Evolutionary conservation across 2,329 filamentous ascomycete genomes (phyloP), one percentile per base, ranked within the genome.

Genomic region (Trichoderma sp.): DNA sequence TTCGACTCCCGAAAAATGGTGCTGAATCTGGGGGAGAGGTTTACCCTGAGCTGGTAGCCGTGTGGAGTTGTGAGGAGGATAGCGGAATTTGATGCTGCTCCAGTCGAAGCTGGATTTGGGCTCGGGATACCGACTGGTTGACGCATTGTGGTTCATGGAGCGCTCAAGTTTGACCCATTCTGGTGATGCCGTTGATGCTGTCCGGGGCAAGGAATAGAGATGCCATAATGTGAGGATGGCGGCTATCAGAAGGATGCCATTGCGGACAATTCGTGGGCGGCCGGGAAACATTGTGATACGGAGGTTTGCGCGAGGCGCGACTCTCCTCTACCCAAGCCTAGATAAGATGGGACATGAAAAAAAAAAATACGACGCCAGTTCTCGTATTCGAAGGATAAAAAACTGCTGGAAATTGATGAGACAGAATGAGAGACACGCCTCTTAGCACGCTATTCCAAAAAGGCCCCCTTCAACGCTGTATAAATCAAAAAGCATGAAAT

Each of bases 81-180:
- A 75, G 26, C 73, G 73, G 39, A 79, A 76, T 9, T 72, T 61
- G 32, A 83, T 79, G 36, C 69, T 73, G 67, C 75, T 75, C 81
- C 82, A 83, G 76, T 84, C 76, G 74, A 83, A 83, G 77, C 78
- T 82, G 72, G 79, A 78, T 6, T 77, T 77, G 2, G 8, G 43
- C 21, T 62, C 39, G 71, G 36, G 61, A 57, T 68, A 39, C 28
- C 62, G 47, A 12, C 70, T 56, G 4, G 57, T 66, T 14, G 73
- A 62, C 24, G 65, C 34, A 51, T 56, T 70, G n/a, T 58, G 58
- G 71, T 82, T 82, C 81, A 82, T 82, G 65, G 76, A 77, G 5
- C 72, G 74, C 65, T 78, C 74, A 4, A 82, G 78, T 4, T 39
- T 43, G 11, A 6, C 34, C 71, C 71, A 75, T 32, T 74, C 73